Evolutionary conservation across 345 rosid species (phyloP).

Genomic region (Eucalyptus dawsonii): DNA sequence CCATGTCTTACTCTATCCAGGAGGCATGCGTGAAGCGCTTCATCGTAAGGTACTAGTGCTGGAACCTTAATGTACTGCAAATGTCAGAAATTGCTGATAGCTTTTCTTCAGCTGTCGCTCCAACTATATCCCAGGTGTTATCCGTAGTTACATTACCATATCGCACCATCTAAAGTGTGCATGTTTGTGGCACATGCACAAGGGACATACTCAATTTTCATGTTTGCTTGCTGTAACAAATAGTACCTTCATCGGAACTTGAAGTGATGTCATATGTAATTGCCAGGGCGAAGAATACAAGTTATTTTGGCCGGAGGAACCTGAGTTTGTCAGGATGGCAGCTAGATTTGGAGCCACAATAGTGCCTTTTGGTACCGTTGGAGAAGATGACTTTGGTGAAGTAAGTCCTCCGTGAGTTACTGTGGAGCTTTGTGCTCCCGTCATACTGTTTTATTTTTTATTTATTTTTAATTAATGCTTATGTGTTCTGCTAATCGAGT

Average conservation of each 20-base stretch:
- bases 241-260: background rate
- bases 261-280: background rate
- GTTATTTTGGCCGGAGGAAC: conserved; percentile 64
- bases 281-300: conserved; percentile 70
- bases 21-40: conserved; percentile 75
- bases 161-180: background rate
- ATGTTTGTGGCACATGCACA: background rate
- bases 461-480: background rate
- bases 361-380: conserved; percentile 71
- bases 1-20: conserved; percentile 70
- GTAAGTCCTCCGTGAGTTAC: conserved; percentile 11
- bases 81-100: background rate
- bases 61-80: background rate
- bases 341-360: conserved; percentile 74
- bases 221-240: background rate
- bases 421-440: background rate
- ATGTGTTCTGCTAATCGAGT: background rate
- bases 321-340: conserved; percentile 85
- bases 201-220: background rate
- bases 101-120: background rate
- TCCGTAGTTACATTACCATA: background rate
- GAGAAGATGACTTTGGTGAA: conserved; percentile 60
- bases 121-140: background rate
- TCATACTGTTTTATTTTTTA: background rate
- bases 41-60: conserved; percentile 50